These are phyloP conservation scores for Hanseniaspora lindneri DNA, from an alignment of 805 yeast species.

Conservation along the genomic window DNA sequence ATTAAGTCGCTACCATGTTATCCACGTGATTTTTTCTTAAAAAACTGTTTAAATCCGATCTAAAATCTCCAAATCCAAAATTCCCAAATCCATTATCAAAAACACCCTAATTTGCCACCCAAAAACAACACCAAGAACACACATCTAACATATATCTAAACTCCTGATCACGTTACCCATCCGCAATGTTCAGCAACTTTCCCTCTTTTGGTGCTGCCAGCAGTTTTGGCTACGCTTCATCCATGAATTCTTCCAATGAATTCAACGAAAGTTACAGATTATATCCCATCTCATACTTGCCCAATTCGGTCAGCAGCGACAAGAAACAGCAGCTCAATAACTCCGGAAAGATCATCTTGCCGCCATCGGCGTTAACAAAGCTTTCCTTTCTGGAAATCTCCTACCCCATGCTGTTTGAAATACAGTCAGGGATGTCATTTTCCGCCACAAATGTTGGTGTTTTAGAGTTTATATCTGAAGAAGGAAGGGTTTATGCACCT, in stretches of 20 bases:
- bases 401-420: conserved; percentile 89
- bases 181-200: conserved; percentile 22
- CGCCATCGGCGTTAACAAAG: conserved; percentile 82
- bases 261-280: conserved; percentile 87
- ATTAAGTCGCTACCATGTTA: no score
- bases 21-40: no score
- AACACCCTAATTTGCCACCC: no score
- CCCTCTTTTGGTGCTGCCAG: conserved; percentile 29
- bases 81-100: no score
- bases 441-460: conserved; percentile 81
- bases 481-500: conserved; percentile 88
- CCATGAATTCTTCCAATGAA: conserved; percentile 18
- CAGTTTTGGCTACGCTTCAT: conserved; percentile 29
- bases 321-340: conserved; percentile 71
- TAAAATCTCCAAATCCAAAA: no score
- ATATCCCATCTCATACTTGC: conserved; percentile 83
- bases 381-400: conserved; percentile 82
- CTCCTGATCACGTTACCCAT: no score
- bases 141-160: neutral
- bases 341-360: conserved; percentile 92
- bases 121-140: conserved; percentile 6
- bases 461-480: conserved; percentile 90
- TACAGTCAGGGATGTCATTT: conserved; percentile 52
- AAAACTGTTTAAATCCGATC: no score
- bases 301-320: conserved; percentile 15